Evolutionary conservation across 108 stramenopile genomes (phyloP).

Genomic region (Mediolabrus comicus): DNA sequence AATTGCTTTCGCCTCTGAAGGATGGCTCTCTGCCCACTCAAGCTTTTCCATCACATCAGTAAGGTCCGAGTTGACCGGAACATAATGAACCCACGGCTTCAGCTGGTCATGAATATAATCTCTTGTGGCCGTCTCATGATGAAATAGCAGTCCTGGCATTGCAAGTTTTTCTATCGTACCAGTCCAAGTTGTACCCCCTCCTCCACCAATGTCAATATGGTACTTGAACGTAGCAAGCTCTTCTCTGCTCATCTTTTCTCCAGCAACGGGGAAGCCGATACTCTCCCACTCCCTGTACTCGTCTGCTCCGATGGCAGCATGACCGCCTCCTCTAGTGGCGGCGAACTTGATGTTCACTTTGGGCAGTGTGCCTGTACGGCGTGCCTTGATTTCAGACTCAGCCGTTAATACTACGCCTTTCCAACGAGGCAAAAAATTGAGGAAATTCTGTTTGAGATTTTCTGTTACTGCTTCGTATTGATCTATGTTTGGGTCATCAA

Average conservation of each 20-base stretch:
- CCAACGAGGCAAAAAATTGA: background rate
- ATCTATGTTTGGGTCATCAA: background rate
- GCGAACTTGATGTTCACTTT: background rate
- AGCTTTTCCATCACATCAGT: constrained; percentile 1
- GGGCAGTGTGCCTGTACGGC: background rate
- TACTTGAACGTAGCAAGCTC: constrained; percentile 3
- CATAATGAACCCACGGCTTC: constrained; percentile 10
- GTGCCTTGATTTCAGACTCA: background rate
- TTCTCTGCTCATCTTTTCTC: background rate
- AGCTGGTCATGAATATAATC: constrained; percentile 10
- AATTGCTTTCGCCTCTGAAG: background rate
- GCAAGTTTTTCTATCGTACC: constrained; percentile 6
- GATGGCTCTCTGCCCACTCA: no score
- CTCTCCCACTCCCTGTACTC: background rate
- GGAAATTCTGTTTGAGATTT: no score
- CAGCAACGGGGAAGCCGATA: background rate
- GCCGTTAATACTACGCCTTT: background rate
- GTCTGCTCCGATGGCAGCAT: background rate
- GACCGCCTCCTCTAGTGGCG: no score
- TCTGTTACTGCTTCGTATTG: background rate
- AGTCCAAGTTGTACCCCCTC: no score
- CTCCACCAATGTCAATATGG: no score
- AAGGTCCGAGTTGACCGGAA: constrained; percentile 1
- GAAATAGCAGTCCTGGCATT: constrained; percentile 17
- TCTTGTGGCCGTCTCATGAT: constrained; percentile 1